Evolutionary conservation across 176 grass and related monocot genomes (phyloP), one percentile per base, ranked within the genome.

Genomic region (Typha latifolia): DNA sequence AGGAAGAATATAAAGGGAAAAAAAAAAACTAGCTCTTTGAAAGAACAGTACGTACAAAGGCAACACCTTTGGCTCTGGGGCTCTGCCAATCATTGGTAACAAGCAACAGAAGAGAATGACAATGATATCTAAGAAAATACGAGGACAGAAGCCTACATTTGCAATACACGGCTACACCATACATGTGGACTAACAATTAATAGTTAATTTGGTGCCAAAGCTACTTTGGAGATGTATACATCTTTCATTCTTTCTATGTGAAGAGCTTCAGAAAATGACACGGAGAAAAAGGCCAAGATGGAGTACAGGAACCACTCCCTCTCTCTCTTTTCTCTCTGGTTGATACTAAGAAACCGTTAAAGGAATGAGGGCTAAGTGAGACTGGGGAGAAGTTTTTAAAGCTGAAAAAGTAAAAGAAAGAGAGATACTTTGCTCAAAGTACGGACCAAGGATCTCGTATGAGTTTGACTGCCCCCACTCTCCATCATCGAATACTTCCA

Each of bases 371-470:
- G 27, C 31, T 47, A 65, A 65, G 62, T 34, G 7, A 65, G 62
- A 29, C 2, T 32, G 62, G 22, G 7, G 29, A 14, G 62, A 65
- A 65, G 27, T 3, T 34, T 26, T 65, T n/a, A 47, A 65, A 65
- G 62, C 31, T 65, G 14, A 43, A 65, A 65, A 65, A 65, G 23
- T 14, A 13, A 65, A 11, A 64, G 62, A 64, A 11, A 64, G 23
- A 37, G 12, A 37, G 12, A 65, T 12, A 32, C 62, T 65, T 65
- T 43, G 62, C 62, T 34, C 27, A 65, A 65, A 65, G 62, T 65
- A 65, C 62, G 62, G 62, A 65, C 14, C 31, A 65, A 65, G 31
- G 62, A 65, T 65, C 62, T 65, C 13, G 27, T 37, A 47, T 65
- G 62, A 65, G 27, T 65, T 65, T 65, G 31, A 65, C 62, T 47